phyloP scores from a whole-genome alignment of 495 filamentous ascomycete species.

The Neurospora sp. region DNA sequence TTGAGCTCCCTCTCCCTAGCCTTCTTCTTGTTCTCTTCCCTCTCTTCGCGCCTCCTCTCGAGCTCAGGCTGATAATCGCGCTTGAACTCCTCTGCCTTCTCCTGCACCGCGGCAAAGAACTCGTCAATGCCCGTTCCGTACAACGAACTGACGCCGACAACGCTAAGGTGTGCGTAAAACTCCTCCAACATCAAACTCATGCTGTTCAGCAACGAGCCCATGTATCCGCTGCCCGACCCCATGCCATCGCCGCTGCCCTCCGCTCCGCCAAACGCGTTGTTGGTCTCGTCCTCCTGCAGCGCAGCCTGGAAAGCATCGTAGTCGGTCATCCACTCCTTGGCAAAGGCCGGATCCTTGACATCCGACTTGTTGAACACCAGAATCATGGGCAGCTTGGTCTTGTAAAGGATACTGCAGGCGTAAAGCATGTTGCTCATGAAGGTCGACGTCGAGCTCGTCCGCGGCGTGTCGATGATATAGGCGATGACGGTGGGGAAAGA shows the following conservation, averaged over 20 bases:
- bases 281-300: conserved; percentile 65
- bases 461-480: conserved; percentile 94
- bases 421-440: conserved; percentile 99
- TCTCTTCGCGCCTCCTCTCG: conserved; percentile 63
- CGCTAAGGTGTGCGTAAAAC: conserved; percentile 85
- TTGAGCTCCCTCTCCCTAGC: conserved; percentile 70
- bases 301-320: conserved; percentile 93
- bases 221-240: conserved; percentile 71
- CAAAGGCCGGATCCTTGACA: conserved; percentile 79
- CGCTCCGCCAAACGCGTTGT: conserved; percentile 62
- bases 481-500: conserved; percentile 93
- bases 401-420: conserved; percentile 95
- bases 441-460: conserved; percentile 81
- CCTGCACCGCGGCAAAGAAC: conserved; percentile 80
- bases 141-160: conserved; percentile 90
- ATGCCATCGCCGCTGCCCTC: conserved; percentile 54
- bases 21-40: conserved; percentile 60
- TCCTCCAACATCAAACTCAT: conserved; percentile 98
- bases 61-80: conserved; percentile 88
- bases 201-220: conserved; percentile 90
- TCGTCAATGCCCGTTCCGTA: conserved; percentile 84
- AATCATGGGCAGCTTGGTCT: conserved; percentile 96
- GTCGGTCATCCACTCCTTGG: conserved; percentile 99
- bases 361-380: conserved; percentile 98
- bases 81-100: conserved; percentile 84